Evolutionary conservation across 75 land plant species (phyloP).

Genomic region (Sequoiadendron giganteum): DNA sequence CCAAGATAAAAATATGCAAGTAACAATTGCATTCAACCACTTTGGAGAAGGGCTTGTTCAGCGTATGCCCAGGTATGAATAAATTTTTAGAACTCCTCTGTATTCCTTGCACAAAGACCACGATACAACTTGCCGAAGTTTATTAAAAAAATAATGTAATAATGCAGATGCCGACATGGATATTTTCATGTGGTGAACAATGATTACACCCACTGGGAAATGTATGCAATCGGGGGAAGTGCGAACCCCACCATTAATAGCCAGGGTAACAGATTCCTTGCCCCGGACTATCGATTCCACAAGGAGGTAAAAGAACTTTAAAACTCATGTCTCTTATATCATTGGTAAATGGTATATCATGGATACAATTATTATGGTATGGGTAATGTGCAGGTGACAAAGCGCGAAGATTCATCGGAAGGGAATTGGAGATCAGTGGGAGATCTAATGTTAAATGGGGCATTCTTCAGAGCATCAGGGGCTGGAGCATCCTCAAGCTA

Average conservation of each 20-base stretch:
- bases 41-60: slow-evolving; percentile 75
- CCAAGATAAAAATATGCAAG: slow-evolving; percentile 71
- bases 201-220: slow-evolving; percentile 88
- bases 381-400: slow-evolving; percentile 30
- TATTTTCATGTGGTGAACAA: slow-evolving; percentile 93
- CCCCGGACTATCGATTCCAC: slow-evolving; percentile 47
- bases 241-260: slow-evolving; percentile 86
- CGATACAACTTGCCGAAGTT: background rate
- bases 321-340: too few species aligned
- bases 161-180: slow-evolving; percentile 80
- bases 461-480: too few species aligned
- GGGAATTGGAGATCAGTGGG: too few species aligned
- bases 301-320: slow-evolving; percentile 49
- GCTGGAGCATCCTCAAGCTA: too few species aligned
- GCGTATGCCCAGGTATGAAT: slow-evolving; percentile 76
- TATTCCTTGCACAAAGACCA: too few species aligned
- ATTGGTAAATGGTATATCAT: too few species aligned
- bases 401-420: slow-evolving; percentile 36
- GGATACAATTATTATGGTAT: background rate
- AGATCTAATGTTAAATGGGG: too few species aligned
- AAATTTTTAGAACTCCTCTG: background rate
- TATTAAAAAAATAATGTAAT: background rate
- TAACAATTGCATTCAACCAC: slow-evolving; percentile 77
- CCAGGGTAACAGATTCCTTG: slow-evolving; percentile 82
- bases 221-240: slow-evolving; percentile 97